Base-by-base conservation (phyloP, 257 asterid genomes). In the Salvia splendens region DNA sequence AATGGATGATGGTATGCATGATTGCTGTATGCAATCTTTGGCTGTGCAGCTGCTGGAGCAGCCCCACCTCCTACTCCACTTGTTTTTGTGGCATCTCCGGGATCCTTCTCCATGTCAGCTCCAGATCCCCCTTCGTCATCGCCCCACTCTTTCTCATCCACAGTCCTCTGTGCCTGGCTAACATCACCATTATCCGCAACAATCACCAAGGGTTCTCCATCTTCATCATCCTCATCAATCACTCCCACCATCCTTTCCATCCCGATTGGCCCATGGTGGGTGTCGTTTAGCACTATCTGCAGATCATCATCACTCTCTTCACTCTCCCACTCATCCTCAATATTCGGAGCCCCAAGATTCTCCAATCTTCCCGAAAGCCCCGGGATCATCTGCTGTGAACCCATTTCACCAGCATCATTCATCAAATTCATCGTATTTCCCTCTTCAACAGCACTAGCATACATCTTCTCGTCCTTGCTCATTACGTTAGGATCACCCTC, bases 91-190 rank as follows among this genome's bases (percentile, higher is more conserved):
- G 80, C 85, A 48, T 89, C 96, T 5, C 75, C 78, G 32, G 73
- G 48, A 15, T 87, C 97, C 80, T 87, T 70, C 82, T 87, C 99
- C 61, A 95, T 92, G 42, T 82, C 91, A 5, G 80, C 89, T 62
- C 54, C 52, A 12, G 67, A 12, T 11, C 41, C 54, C n/a, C 60
- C 82, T 58, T 85, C 96, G 42, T 86, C 95, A 4, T 82, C 92
- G 4, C 77, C 84, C 88, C 92, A 86, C 45, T 84, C 95, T 74
- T 74, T 94, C 55, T 90, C 96, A 8, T 90, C 99, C 74, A 70
- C 71, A 68, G 63, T 74, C 67, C 71, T 79, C 35, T 43, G 66
- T 9, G 40, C 9, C 95, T 64, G 81, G 64, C 75, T 79, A 49
- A 70, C 78, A 43, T 85, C 87, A 65, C 88, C 95, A 62, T 80